Evolutionary conservation across 1,284 basidiomycete species (phyloP).

Genomic region (Phlebopus sp.): DNA sequence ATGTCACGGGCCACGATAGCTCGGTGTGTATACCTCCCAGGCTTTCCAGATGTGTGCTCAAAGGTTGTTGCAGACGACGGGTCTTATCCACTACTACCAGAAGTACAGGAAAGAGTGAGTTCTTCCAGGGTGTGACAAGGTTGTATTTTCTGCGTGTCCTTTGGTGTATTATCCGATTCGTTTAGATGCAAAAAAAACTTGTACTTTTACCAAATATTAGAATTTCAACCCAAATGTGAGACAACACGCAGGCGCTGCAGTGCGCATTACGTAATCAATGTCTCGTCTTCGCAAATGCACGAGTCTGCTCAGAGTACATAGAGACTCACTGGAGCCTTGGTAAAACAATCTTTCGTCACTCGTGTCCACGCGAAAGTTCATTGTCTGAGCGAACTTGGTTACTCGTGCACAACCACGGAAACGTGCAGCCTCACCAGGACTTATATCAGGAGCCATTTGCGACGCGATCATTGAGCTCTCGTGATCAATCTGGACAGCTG

Average conservation of each 20-base stretch:
- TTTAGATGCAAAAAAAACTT: neutral
- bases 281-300: too few relatives aligned
- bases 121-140: neutral
- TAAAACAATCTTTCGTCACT: too few relatives aligned
- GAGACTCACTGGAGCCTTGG: too few relatives aligned
- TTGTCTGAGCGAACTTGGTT: neutral
- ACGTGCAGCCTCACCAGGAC: too few relatives aligned
- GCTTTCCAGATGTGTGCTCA: slow-evolving; percentile 8
- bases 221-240: neutral
- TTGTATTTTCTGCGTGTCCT: neutral
- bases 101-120: slow-evolving; percentile 73
- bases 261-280: neutral
- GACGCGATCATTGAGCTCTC: too few relatives aligned
- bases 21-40: slow-evolving; percentile 58
- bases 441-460: too few relatives aligned
- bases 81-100: slow-evolving; percentile 94
- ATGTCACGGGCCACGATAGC: slow-evolving; percentile 89
- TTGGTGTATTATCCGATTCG: neutral
- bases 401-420: neutral
- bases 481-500: too few relatives aligned
- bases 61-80: slow-evolving; percentile 65
- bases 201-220: slow-evolving; percentile 1
- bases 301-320: too few relatives aligned
- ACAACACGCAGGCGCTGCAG: neutral
- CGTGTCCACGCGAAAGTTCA: neutral